Evolutionary conservation across 371 early-diverging fungal species (phyloP).

Genomic region (Rhizomucor miehei): DNA sequence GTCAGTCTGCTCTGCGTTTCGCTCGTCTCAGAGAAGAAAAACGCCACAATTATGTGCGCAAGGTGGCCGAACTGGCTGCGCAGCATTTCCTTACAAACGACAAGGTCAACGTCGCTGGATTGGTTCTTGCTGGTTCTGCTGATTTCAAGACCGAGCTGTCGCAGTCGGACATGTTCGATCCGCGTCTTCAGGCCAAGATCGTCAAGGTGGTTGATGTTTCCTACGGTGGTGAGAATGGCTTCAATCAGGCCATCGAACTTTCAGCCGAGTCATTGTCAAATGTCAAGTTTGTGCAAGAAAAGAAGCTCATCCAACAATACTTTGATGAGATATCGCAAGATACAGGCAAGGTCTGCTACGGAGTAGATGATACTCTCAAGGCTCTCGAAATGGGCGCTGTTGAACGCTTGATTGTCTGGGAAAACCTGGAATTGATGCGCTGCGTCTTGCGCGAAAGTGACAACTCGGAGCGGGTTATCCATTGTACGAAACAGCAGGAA

Average conservation of each 20-base stretch:
- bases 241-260: constrained; percentile 96
- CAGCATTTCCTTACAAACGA: constrained; percentile 92
- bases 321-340: constrained; percentile 96
- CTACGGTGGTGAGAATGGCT: constrained; percentile 98
- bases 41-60: constrained; percentile 97
- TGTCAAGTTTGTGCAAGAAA: constrained; percentile 97
- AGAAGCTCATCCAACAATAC: constrained; percentile 91
- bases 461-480: constrained; percentile 61
- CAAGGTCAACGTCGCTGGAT: constrained; percentile 89
- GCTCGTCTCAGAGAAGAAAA: constrained; percentile 97
- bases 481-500: constrained; percentile 86
- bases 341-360: constrained; percentile 93
- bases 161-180: constrained; percentile 91
- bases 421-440: constrained; percentile 78
- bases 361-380: constrained; percentile 91
- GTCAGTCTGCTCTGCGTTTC: constrained; percentile 98
- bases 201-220: constrained; percentile 93
- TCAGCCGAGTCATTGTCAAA: constrained; percentile 86
- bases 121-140: constrained; percentile 95
- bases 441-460: constrained; percentile 75
- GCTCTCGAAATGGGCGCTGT: constrained; percentile 93
- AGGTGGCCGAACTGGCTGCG: constrained; percentile 93
- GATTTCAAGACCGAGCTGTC: constrained; percentile 96
- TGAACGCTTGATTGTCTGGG: constrained; percentile 95
- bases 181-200: constrained; percentile 82